Conservation (phyloP, 2,329 filamentous ascomycete species). For the Exutisphaerella laricina region DNA sequence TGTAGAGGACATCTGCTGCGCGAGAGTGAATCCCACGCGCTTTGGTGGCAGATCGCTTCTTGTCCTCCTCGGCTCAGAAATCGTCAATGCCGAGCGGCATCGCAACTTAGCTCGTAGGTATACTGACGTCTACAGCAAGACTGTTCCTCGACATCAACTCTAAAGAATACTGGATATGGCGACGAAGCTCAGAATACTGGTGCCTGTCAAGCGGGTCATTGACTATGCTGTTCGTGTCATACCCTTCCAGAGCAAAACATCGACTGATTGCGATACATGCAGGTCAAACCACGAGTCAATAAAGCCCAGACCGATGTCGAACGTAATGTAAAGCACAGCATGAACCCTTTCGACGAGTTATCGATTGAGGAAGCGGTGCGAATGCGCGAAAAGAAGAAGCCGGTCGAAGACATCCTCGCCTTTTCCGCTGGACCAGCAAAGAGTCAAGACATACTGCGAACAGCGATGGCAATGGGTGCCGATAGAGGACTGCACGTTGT, state of each 20-base stretch:
- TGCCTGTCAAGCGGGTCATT: slow-evolving; percentile 54
- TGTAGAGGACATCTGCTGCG: too few relatives aligned
- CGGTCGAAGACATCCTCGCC: slow-evolving; percentile 83
- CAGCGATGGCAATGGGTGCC: slow-evolving; percentile 97
- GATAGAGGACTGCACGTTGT: slow-evolving; percentile 81
- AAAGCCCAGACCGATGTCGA: slow-evolving; percentile 78
- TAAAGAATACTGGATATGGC: too few relatives aligned
- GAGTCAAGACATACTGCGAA: slow-evolving; percentile 80
- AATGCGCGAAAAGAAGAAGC: slow-evolving; percentile 69
- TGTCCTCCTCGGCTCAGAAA: too few relatives aligned
- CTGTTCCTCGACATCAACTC: too few relatives aligned
- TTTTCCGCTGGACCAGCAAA: slow-evolving; percentile 86
- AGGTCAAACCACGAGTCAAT: slow-evolving; percentile 68
- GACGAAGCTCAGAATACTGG: slow-evolving; percentile 49
- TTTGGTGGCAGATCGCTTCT: too few relatives aligned
- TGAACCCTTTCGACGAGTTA: slow-evolving; percentile 99
- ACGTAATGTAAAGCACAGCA: slow-evolving; percentile 90
- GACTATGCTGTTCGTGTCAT: slow-evolving; percentile 49
- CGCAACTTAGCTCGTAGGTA: too few relatives aligned
- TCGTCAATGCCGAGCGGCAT: too few relatives aligned
- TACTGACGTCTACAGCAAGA: too few relatives aligned
- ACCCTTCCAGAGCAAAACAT: background rate
- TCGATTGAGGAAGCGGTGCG: slow-evolving; percentile 94
- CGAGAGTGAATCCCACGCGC: too few relatives aligned
- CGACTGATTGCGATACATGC: slow-evolving; percentile 9